These are phyloP conservation scores for Penicillium argentinense DNA, from an alignment of 495 filamentous ascomycete species.

Conservation along the genomic window DNA sequence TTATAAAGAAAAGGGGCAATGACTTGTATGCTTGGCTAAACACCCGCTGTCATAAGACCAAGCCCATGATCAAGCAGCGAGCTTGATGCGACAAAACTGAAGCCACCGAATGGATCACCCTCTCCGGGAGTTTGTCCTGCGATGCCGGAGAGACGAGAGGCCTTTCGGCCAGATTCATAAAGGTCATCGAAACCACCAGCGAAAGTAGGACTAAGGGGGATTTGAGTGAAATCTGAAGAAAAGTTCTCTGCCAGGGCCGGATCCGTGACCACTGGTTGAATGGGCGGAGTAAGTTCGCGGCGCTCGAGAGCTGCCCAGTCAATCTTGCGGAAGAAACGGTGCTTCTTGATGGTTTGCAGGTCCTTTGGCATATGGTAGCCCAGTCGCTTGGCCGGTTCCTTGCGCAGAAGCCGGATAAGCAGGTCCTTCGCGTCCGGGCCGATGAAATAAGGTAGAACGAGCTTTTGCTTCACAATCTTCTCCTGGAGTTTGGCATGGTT, in stretches of 20 bases:
- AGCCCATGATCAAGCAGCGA: conserved; percentile 71
- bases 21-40: conserved; percentile 13
- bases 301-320: conserved; percentile 82
- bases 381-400: conserved; percentile 85
- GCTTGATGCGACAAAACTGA: conserved; percentile 89
- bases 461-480: conserved; percentile 89
- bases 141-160: conserved; percentile 21
- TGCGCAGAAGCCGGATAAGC: conserved; percentile 81
- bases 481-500: conserved; percentile 91
- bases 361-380: conserved; percentile 89
- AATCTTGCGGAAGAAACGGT: conserved; percentile 95
- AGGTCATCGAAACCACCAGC: conserved; percentile 35
- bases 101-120: conserved; percentile 85
- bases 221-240: conserved; percentile 77
- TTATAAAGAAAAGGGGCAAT: background rate
- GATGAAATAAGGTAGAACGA: conserved; percentile 83
- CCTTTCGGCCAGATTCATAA: conserved; percentile 16
- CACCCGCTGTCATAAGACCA: conserved; percentile 29
- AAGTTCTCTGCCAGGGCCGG: conserved; percentile 97
- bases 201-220: conserved; percentile 74
- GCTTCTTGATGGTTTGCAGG: conserved; percentile 79
- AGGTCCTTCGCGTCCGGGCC: conserved; percentile 89
- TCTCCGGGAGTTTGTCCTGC: conserved; percentile 30
- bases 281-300: conserved; percentile 80
- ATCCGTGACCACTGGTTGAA: conserved; percentile 88